These are phyloP conservation scores for Colletotrichum destructivum DNA, from an alignment of 2,329 filamentous ascomycete genomes.

Conservation along the genomic window DNA sequence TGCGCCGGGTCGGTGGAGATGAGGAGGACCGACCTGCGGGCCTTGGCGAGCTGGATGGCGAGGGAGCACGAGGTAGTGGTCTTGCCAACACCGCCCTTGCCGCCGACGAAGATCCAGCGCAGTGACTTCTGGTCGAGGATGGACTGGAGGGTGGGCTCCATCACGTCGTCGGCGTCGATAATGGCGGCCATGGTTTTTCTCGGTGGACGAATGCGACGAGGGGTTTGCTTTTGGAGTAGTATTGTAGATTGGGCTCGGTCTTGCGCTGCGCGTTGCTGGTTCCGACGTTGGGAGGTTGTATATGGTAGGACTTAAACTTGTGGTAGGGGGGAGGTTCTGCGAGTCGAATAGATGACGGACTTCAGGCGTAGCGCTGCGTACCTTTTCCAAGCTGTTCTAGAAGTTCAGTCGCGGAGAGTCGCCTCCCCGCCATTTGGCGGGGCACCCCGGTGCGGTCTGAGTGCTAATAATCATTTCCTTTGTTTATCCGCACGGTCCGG, in stretches of 20 bases:
- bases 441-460: constrained; percentile 15
- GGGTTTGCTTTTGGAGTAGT: neutral
- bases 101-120: constrained; percentile 99
- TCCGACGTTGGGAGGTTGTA: neutral
- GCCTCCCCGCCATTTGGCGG: constrained; percentile 39
- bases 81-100: constrained; percentile 98
- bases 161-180: constrained; percentile 76
- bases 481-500: neutral
- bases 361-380: constrained; percentile 8
- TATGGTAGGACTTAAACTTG: neutral
- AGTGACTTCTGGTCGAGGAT: constrained; percentile 96
- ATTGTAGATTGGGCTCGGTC: too few relatives aligned
- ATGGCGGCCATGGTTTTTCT: constrained; percentile 57
- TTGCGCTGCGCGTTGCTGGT: neutral
- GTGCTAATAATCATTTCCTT: too few relatives aligned
- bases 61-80: constrained; percentile 99
- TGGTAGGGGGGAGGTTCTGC: neutral
- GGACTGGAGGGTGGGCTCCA: constrained; percentile 94
- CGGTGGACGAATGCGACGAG: constrained; percentile 18
- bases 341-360: constrained; percentile 3
- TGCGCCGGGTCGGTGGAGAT: constrained; percentile 99
- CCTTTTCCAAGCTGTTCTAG: constrained; percentile 42
- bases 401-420: constrained; percentile 25
- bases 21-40: constrained; percentile 94
- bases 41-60: constrained; percentile 95